phyloP scores from a whole-genome alignment of 306 rosid genomes.

The Cyclanthera cordifolia region DNA sequence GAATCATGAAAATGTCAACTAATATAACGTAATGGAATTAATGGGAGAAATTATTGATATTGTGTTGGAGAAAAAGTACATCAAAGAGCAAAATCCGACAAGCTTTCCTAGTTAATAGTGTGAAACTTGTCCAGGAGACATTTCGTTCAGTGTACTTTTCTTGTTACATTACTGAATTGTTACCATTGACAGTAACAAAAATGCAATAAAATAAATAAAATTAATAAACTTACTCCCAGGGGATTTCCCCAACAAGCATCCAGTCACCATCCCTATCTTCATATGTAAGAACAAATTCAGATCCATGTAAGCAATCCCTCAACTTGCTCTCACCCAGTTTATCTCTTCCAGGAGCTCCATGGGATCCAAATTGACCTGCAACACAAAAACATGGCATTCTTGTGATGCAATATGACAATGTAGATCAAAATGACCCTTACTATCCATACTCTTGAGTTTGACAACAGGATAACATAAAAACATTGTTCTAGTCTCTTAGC shows the following conservation, averaged over 20 bases:
- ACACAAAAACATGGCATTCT: background rate
- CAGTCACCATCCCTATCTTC: slow-evolving; percentile 96
- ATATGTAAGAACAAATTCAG: slow-evolving; percentile 81
- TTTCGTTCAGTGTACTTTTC: background rate
- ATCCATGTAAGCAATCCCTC: slow-evolving; percentile 89
- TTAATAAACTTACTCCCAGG: slow-evolving; percentile 71
- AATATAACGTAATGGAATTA: background rate
- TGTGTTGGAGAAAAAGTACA: background rate
- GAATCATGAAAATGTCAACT: background rate
- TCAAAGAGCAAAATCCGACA: background rate
- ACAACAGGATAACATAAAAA: background rate
- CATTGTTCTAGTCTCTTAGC: background rate
- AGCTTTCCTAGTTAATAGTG: background rate
- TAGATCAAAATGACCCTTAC: background rate
- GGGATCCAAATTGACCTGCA: slow-evolving; percentile 80
- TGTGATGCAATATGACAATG: background rate
- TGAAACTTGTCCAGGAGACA: background rate
- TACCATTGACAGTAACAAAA: background rate
- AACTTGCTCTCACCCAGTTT: slow-evolving; percentile 77
- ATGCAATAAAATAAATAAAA: background rate
- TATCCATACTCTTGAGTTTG: background rate
- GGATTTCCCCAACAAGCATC: slow-evolving; percentile 99
- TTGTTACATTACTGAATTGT: background rate
- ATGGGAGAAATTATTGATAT: background rate
- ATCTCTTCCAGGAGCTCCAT: slow-evolving; percentile 67